A percentile compares a stretch with the other conserved stretches of the same genome.
phyloP scores from a whole-genome alignment of 1,139 yeast genomes.

The Candida tunisiensis region DNA sequence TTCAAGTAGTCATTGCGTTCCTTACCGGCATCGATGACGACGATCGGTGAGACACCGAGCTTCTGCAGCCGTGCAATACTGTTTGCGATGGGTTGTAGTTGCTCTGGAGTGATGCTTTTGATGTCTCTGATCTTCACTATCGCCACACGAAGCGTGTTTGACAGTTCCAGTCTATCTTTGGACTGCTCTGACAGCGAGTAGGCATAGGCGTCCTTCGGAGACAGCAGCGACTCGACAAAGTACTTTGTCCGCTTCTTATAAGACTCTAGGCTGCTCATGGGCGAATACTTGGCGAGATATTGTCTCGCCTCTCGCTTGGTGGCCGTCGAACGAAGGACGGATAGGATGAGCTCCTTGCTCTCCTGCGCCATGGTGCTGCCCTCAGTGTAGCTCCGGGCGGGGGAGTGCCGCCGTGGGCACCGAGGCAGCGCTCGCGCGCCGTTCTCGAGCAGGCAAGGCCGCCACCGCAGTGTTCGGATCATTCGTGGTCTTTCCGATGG shows the following conservation, averaged over 20 bases:
- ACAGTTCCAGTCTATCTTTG: not conserved
- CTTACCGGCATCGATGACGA: constrained; percentile 20
- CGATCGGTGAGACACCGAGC: constrained; percentile 31
- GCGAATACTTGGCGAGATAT: constrained; percentile 32
- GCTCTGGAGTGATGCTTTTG: constrained; percentile 9
- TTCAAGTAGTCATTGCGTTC: constrained; percentile 13
- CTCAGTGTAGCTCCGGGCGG: no score
- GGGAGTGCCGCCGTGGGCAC: no score
- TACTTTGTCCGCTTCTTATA: no score
- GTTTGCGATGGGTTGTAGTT: constrained; percentile 5
- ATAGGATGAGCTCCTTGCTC: constrained; percentile 42
- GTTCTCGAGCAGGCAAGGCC: no score
- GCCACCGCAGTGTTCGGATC: no score
- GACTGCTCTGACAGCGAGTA: constrained; percentile 2
- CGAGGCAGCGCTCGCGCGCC: no score
- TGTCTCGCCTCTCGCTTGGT: constrained; percentile 51
- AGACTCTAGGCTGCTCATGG: constrained; percentile 5
- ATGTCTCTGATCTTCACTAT: constrained; percentile 3
- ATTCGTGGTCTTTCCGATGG: no score
- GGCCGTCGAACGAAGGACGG: constrained; percentile 46
- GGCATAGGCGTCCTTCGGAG: not conserved
- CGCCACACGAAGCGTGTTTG: constrained; percentile 1
- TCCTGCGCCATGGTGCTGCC: no score
- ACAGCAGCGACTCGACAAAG: no score
- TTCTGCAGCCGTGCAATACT: constrained; percentile 19